These are phyloP conservation scores for Zoysia matrella DNA, from an alignment of 202 grass and related monocot genomes.

Conservation along the genomic window DNA sequence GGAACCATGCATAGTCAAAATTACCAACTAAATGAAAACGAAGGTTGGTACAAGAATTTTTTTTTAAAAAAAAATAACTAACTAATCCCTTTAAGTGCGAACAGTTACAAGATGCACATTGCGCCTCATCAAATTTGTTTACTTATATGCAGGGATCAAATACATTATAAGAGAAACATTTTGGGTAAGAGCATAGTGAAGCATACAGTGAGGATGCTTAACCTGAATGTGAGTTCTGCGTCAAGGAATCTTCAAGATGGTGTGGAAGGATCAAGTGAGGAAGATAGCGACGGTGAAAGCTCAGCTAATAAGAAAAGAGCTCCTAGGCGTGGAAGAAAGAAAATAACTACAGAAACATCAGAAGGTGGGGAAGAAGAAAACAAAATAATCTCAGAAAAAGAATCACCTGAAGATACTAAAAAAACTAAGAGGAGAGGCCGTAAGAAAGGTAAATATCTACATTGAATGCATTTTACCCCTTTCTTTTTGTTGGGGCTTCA, in stretches of 20 bases:
- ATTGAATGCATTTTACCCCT: conserved; percentile 4
- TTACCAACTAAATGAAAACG: too few species aligned
- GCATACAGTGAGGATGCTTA: conserved; percentile 21
- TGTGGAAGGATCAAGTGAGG: conserved; percentile 33
- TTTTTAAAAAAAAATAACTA: not conserved
- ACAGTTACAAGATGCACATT: not conserved
- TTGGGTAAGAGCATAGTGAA: conserved; percentile 16
- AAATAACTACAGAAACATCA: conserved; percentile 10
- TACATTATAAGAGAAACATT: conserved; percentile 35
- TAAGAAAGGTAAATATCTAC: conserved; percentile 58
- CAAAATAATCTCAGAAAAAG: conserved; percentile 23
- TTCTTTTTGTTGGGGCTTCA: not conserved
- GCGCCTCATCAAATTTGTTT: not conserved
- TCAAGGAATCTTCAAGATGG: conserved; percentile 55
- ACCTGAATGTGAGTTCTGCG: conserved; percentile 23
- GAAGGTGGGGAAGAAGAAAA: conserved; percentile 3
- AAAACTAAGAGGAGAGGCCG: conserved; percentile 50
- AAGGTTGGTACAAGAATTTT: not conserved
- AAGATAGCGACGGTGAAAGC: conserved; percentile 32
- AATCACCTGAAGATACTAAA: conserved; percentile 43
- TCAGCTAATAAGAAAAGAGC: conserved; percentile 35
- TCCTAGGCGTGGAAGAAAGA: conserved; percentile 48
- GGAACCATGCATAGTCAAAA: too few species aligned
- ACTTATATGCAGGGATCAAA: conserved; percentile 25
- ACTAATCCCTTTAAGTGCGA: not conserved